These are phyloP conservation scores for Ganoderma sp. DNA, from an alignment of 1,284 basidiomycete species.

Conservation along the genomic window DNA sequence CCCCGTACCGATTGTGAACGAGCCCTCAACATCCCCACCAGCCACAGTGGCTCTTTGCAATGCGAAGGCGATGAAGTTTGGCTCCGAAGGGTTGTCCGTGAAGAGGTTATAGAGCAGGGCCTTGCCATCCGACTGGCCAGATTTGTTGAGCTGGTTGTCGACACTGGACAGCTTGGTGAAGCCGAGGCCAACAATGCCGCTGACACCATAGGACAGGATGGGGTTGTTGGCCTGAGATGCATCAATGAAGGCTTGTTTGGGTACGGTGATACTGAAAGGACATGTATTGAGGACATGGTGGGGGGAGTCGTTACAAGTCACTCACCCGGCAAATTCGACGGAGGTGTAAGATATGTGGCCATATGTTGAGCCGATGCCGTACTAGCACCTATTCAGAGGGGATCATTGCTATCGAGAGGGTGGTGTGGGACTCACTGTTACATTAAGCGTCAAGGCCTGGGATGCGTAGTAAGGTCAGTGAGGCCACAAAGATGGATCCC, in stretches of 20 bases:
- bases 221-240: conserved; percentile 67
- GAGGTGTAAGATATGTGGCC: conserved; percentile 66
- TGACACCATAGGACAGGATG: conserved; percentile 70
- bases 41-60: conserved; percentile 63
- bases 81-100: conserved; percentile 64
- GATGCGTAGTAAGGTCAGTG: background rate
- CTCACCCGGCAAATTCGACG: conserved; percentile 72
- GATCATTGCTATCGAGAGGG: background rate
- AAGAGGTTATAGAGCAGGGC: conserved; percentile 79
- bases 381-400: conserved; percentile 48
- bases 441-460: conserved; percentile 53
- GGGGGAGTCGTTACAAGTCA: background rate
- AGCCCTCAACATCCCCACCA: conserved; percentile 62
- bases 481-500: conserved; percentile 1
- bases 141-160: conserved; percentile 62
- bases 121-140: conserved; percentile 63
- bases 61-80: conserved; percentile 80
- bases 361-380: conserved; percentile 77
- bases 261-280: conserved; percentile 59
- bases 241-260: conserved; percentile 73
- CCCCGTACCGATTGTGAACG: conserved; percentile 67
- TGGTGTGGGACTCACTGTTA: conserved; percentile 55
- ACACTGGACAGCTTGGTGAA: conserved; percentile 76
- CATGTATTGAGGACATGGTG: background rate
- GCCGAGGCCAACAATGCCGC: conserved; percentile 79